Evolutionary conservation across 352 stramenopile species (phyloP), one percentile per base, ranked within the genome.

Genomic region (Thalassiosira exigua): DNA sequence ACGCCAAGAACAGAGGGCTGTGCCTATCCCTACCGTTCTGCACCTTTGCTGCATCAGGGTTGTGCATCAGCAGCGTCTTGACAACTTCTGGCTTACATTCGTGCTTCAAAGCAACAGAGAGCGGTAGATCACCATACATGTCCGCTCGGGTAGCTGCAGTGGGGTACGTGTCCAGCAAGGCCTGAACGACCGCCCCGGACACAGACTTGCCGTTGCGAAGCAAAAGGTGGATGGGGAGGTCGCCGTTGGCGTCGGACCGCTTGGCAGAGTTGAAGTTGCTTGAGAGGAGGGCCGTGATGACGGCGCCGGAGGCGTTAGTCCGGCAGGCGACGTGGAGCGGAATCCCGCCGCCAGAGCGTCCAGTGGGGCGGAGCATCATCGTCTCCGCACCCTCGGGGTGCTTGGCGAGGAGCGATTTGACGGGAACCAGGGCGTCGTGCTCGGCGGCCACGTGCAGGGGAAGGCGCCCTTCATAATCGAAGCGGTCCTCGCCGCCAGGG

Each of bases 191-290:
- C 42, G 88, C 84, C 22, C 79, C 81, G 39, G 89, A 87, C 0
- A 94, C 89, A 5, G 83, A 69, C 42, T 86, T 75, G n/a, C 89
- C 89, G 71, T 89, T 92, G 26, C 85, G 78, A 2, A 94, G 71
- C 12, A 94, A 54, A 21, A 93, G 76, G 51, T 94, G 89, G 7
- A 94, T 67, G 7, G 89, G 89, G 1, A 94, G 68, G 66, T 94
- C 89, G 21, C 89, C 89, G 59, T 94, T 94, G 51, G 89, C 89
- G 60, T 94, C 89, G 2, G 85, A 82, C 19, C 81, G 68, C 53
- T 94, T 94, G 0, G 87, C 78, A 30, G 86, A 92, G 39, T 84
- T 81, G 80, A 94, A 94, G 62, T 94, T 94, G 56, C 87, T 81
- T 0, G 89, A 81, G 11, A 94, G 54, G 4, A 94, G 52, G 2